Conservation (phyloP, 345 rosid species). For the Salix suchowensis region DNA sequence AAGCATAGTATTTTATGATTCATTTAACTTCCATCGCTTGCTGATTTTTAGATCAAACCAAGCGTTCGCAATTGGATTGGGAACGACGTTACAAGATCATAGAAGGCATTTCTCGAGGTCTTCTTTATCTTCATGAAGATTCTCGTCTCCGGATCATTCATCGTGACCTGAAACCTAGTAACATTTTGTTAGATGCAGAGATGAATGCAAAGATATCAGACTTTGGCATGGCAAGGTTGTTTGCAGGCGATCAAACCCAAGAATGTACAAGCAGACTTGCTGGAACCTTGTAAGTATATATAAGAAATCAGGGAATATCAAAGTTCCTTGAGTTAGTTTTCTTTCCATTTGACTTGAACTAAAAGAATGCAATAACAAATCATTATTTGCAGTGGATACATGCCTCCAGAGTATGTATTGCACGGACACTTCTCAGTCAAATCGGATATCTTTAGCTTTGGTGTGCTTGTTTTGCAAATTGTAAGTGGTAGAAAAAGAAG, state of each 20-base stretch:
- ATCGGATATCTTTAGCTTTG: slow-evolving; percentile 15
- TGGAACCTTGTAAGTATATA: slow-evolving; percentile 36
- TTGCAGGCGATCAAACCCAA: slow-evolving; percentile 35
- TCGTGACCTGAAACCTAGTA: slow-evolving; percentile 40
- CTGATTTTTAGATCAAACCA: not conserved
- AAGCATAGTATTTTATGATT: too few relatives aligned
- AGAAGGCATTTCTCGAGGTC: slow-evolving; percentile 38
- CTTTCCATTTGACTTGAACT: too few relatives aligned
- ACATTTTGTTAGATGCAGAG: slow-evolving; percentile 4
- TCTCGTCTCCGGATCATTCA: not conserved
- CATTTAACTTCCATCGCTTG: too few relatives aligned
- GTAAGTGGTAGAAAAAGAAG: slow-evolving; percentile 13
- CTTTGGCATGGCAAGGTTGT: slow-evolving; percentile 43
- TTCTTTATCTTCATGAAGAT: slow-evolving; percentile 10
- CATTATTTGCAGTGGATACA: slow-evolving; percentile 7
- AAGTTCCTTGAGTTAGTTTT: too few relatives aligned
- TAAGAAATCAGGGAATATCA: too few relatives aligned
- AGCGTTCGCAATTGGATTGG: slow-evolving; percentile 20
- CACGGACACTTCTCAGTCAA: slow-evolving; percentile 3
- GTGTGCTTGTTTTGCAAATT: slow-evolving; percentile 26
- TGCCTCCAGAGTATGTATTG: slow-evolving; percentile 24
- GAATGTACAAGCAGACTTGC: slow-evolving; percentile 29
- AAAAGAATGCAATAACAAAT: not conserved
- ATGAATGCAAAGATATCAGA: slow-evolving; percentile 44
- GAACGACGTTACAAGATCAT: slow-evolving; percentile 33